These are phyloP conservation scores for Beauveria brongniartii DNA, from an alignment of 2,329 filamentous ascomycete genomes.

Conservation along the genomic window DNA sequence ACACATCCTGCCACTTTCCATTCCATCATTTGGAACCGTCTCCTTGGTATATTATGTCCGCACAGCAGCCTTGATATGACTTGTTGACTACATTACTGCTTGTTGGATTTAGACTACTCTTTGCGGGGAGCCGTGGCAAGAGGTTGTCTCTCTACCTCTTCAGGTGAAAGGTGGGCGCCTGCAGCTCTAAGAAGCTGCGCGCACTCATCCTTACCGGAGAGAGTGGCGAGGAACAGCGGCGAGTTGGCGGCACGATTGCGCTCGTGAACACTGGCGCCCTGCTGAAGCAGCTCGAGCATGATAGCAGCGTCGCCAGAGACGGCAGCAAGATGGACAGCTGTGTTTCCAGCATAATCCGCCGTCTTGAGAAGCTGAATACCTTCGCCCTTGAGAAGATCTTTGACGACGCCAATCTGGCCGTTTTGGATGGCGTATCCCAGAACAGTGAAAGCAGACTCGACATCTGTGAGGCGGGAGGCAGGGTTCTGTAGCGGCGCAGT, in stretches of 20 bases:
- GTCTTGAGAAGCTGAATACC: slow-evolving; percentile 61
- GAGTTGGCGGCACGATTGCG: slow-evolving; percentile 59
- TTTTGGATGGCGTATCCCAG: slow-evolving; percentile 69
- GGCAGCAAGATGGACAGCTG: slow-evolving; percentile 51
- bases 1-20: background rate
- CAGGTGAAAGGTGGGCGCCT: slow-evolving; percentile 47
- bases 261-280: slow-evolving; percentile 59
- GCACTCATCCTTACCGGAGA: slow-evolving; percentile 46
- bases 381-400: slow-evolving; percentile 59
- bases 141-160: slow-evolving; percentile 27
- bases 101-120: background rate
- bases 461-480: slow-evolving; percentile 34
- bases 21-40: background rate
- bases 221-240: slow-evolving; percentile 54
- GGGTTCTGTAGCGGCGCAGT: slow-evolving; percentile 41
- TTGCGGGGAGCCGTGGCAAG: background rate
- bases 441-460: slow-evolving; percentile 57
- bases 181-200: slow-evolving; percentile 48
- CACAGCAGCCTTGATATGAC: background rate
- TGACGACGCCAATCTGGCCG: slow-evolving; percentile 58
- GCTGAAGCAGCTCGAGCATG: slow-evolving; percentile 48
- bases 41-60: background rate
- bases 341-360: slow-evolving; percentile 76
- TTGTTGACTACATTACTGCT: background rate
- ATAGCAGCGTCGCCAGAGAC: slow-evolving; percentile 47